Conservation (phyloP, 2,329 filamentous ascomycete genomes). For the Aspergillus amoenus region DNA sequence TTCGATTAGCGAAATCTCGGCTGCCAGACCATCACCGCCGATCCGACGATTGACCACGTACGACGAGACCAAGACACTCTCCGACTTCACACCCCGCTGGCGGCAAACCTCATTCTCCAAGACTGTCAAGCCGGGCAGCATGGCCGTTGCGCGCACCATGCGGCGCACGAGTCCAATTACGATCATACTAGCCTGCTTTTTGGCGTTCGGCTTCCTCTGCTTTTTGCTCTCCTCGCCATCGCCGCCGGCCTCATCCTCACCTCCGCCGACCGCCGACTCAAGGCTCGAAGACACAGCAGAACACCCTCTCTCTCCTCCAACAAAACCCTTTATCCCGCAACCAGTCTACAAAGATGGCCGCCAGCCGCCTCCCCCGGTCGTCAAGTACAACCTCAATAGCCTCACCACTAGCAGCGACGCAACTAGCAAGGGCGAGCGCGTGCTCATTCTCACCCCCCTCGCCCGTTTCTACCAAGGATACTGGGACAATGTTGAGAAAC, state of each 20-base stretch:
- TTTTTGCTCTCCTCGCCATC: conserved; percentile 49
- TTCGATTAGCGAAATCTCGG: conserved; percentile 13
- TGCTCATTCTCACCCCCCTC: conserved; percentile 90
- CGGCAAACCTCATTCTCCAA: background rate
- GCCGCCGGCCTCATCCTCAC: conserved; percentile 49
- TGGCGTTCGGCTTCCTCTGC: conserved; percentile 69
- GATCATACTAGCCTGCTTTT: conserved; percentile 66
- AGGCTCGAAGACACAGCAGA: conserved; percentile 61
- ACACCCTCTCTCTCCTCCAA: conserved; percentile 71
- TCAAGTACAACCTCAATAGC: conserved; percentile 93
- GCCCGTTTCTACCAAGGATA: conserved; percentile 91
- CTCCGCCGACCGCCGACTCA: conserved; percentile 50
- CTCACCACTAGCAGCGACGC: conserved; percentile 79
- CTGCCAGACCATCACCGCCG: background rate
- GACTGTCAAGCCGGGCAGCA: conserved; percentile 36
- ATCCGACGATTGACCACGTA: conserved; percentile 16
- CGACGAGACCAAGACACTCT: conserved; percentile 1
- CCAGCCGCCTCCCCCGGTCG: conserved; percentile 73
- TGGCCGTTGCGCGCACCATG: conserved; percentile 65
- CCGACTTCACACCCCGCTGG: background rate
- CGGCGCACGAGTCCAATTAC: conserved; percentile 79
- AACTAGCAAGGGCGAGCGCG: conserved; percentile 74
- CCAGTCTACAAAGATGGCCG: conserved; percentile 47
- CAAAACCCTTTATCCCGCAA: conserved; percentile 67
- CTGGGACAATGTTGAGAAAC: conserved; percentile 86